Conservation (phyloP, 2,329 filamentous ascomycete genomes). For the Aspergillus latus region DNA sequence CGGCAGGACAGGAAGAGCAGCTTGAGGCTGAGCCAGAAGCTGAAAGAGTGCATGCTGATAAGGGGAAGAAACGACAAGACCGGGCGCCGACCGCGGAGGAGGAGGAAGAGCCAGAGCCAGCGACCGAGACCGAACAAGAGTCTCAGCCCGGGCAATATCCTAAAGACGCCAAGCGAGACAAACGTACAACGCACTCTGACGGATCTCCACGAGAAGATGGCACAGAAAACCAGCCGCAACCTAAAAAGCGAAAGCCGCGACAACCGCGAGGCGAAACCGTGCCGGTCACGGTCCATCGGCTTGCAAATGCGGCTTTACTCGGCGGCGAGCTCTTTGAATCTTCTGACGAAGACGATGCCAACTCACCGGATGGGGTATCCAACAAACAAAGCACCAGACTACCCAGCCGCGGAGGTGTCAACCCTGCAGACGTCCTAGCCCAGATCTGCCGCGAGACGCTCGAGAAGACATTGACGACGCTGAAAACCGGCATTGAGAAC, state of each 20-base stretch:
- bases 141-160: conserved; percentile 15
- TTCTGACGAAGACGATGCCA: conserved; percentile 29
- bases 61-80: neutral
- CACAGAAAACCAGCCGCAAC: conserved; percentile 14
- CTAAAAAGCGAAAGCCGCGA: conserved; percentile 25
- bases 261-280: conserved; percentile 40
- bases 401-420: conserved; percentile 47
- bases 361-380: conserved; percentile 31
- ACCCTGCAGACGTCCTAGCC: conserved; percentile 53
- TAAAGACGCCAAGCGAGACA: conserved; percentile 17
- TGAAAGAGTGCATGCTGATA: neutral
- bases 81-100: neutral
- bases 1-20: neutral
- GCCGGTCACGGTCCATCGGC: conserved; percentile 43
- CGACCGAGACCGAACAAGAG: conserved; percentile 6
- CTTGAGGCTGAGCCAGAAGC: neutral
- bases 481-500: conserved; percentile 43
- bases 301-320: conserved; percentile 37
- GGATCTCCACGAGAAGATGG: conserved; percentile 10
- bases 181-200: conserved; percentile 13
- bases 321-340: conserved; percentile 23
- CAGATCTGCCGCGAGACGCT: conserved; percentile 53
- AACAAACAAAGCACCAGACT: conserved; percentile 36
- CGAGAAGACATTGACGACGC: conserved; percentile 45
- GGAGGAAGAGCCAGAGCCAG: neutral